Conservation (phyloP, 208 protist species). For the Porcisia hertigi region DNA sequence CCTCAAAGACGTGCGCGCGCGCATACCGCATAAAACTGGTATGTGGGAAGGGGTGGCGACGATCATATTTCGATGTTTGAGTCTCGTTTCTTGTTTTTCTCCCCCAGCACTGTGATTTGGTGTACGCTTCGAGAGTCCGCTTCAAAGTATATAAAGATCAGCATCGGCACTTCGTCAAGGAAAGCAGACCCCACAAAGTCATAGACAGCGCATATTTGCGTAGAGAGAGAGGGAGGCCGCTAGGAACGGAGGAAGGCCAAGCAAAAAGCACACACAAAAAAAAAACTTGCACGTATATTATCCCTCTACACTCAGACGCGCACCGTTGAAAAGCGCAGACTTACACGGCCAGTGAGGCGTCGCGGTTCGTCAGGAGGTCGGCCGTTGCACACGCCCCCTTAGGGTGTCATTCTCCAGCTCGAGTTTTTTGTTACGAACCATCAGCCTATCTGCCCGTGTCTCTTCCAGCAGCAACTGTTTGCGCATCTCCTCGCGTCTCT, state of each 20-base stretch:
- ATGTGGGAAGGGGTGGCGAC: background rate
- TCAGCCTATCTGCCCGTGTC: slow-evolving; percentile 64
- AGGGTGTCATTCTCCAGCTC: slow-evolving; percentile 66
- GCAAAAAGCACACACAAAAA: too few species aligned
- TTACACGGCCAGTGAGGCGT: background rate
- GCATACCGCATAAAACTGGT: background rate
- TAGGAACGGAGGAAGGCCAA: too few species aligned
- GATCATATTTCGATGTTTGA: background rate
- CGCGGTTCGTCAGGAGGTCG: slow-evolving; percentile 13
- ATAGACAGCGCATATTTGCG: background rate
- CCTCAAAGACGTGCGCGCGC: background rate
- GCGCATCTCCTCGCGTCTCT: slow-evolving; percentile 71
- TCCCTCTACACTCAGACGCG: background rate
- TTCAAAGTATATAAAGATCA: background rate
- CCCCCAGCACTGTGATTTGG: background rate
- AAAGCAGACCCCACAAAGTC: background rate
- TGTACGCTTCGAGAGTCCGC: background rate
- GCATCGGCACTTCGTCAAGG: background rate
- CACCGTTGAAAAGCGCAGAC: background rate
- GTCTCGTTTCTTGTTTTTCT: background rate
- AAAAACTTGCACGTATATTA: background rate
- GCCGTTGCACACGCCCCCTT: slow-evolving; percentile 28
- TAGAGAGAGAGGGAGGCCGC: background rate
- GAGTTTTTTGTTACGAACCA: slow-evolving; percentile 63
- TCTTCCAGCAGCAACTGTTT: slow-evolving; percentile 85